A percentile compares a stretch with the other conserved stretches of the same genome.
These are phyloP conservation scores for Aspergillus carlsbadensis DNA, from an alignment of 495 filamentous ascomycete species.

Conservation along the genomic window DNA sequence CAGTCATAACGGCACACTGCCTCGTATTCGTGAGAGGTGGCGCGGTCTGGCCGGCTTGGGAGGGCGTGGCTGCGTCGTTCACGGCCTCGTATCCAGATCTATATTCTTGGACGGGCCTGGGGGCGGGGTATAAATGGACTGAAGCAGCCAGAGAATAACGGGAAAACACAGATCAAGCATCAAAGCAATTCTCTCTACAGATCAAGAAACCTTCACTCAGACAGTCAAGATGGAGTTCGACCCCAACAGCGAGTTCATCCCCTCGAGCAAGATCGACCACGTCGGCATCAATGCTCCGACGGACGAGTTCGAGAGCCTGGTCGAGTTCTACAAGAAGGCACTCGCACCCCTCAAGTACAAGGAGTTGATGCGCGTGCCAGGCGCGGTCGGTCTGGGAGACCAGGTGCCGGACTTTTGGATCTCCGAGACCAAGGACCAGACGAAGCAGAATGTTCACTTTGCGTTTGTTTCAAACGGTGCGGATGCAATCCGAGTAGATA, in stretches of 20 bases:
- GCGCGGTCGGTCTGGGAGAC: conserved; percentile 25
- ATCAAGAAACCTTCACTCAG: background rate
- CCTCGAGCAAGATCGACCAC: conserved; percentile 26
- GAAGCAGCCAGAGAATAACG: no score
- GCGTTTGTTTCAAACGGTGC: conserved; percentile 21
- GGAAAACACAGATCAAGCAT: no score
- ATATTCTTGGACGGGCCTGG: no score
- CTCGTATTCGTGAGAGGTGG: no score
- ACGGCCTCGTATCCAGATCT: no score
- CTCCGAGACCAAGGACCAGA: conserved; percentile 8
- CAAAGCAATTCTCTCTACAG: no score
- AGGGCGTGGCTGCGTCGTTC: no score
- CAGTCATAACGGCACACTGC: no score
- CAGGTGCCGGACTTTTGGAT: conserved; percentile 45
- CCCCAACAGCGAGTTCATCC: background rate
- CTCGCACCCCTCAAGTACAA: conserved; percentile 39
- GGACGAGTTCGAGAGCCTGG: conserved; percentile 29
- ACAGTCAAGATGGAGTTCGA: background rate
- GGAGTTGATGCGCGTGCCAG: conserved; percentile 25
- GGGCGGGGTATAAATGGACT: no score
- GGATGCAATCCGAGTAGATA: background rate
- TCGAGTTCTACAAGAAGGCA: conserved; percentile 38
- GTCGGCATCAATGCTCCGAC: conserved; percentile 19
- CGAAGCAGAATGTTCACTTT: conserved; percentile 18
- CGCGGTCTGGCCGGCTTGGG: no score